Base-by-base conservation (phyloP, 2,329 filamentous ascomycete genomes). In the Alternaria triticimaculans region DNA sequence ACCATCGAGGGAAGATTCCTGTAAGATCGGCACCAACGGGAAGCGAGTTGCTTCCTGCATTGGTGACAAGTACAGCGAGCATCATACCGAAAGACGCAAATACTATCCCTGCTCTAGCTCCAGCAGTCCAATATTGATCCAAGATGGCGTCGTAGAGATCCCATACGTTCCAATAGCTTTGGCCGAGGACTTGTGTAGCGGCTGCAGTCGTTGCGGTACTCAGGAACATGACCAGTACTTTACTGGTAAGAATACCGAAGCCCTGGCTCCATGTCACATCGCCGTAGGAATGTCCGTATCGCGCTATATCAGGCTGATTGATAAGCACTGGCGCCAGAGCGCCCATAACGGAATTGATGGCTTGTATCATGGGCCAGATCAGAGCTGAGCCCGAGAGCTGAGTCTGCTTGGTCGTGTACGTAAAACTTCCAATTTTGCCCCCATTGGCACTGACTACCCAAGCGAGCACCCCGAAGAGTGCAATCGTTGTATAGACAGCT, bases 1-100 rank as follows among this genome's bases (percentile, higher is more conserved):
- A 50, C 60, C 67, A 74, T 44, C 68, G 69, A 14, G 73, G 73
- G 25, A 64, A 69, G 3, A 76, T 65, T n/a, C 64, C 67, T 11
- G 66, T 71, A 10, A 74, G 57, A 53, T 76, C 73, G 26, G 74
- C 73, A 44, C 72, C 73, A 11, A 69, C 67, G 3, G 70, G 69
- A 7, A 77, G 66, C 14, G 65, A 69, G 64, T 76, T 78, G 18
- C 75, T 72, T 15, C 67, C 68, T 12, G 76, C 66, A 41, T 77
- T 77, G 26, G 67, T 69, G 37, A 72, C 63, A 25, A 78, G 65
- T 15, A 72, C 68, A 4, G 65, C 69, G 3, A 77, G 65, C 53
- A 72, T 65, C 70, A 73, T 76, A 23, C 65, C 67, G 28, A 72
- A 64, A 8, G 66, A 74, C 18, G 60, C 68, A 23, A 74, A 76